Percentiles rank a stretch among this genome's conserved stretches.
These are phyloP conservation scores for Mortierella sp. DNA, from an alignment of 371 early-diverging fungal genomes.

Conservation along the genomic window DNA sequence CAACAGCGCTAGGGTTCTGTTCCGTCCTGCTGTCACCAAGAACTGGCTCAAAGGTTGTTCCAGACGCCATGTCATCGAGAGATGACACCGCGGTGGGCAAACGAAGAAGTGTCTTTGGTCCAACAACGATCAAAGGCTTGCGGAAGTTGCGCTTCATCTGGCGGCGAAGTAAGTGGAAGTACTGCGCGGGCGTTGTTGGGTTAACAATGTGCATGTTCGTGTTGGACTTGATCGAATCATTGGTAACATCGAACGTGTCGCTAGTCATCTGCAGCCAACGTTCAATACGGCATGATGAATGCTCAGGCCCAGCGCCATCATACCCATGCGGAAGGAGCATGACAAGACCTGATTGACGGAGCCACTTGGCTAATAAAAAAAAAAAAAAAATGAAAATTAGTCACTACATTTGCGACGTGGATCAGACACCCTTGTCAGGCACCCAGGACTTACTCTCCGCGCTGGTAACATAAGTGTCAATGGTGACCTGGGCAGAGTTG, in stretches of 20 bases:
- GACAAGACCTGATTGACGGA: constrained; percentile 88
- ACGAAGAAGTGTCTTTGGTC: constrained; percentile 88
- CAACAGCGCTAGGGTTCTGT: constrained; percentile 58
- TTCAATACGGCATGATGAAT: constrained; percentile 89
- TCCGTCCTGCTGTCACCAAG: constrained; percentile 65
- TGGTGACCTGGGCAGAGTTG: constrained; percentile 95
- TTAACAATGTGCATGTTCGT: constrained; percentile 94
- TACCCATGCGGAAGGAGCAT: constrained; percentile 96
- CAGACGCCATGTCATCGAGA: constrained; percentile 85
- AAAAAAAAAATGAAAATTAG: constrained; percentile 2
- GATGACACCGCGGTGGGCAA: constrained; percentile 74
- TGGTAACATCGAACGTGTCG: constrained; percentile 74
- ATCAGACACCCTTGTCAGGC: too few species aligned
- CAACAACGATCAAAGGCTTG: constrained; percentile 91
- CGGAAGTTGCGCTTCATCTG: constrained; percentile 89
- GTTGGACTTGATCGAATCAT: constrained; percentile 59
- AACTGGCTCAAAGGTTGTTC: constrained; percentile 86
- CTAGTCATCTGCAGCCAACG: constrained; percentile 96
- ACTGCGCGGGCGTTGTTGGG: constrained; percentile 95
- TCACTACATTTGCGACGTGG: too few species aligned
- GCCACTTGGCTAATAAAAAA: constrained; percentile 80
- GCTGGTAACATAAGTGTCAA: constrained; percentile 90
- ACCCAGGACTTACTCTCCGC: constrained; percentile 70
- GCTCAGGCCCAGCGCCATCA: constrained; percentile 98
- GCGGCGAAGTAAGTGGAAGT: constrained; percentile 94